Conservation (phyloP, 2,329 filamentous ascomycete genomes). For the Fusarium buxicola region DNA sequence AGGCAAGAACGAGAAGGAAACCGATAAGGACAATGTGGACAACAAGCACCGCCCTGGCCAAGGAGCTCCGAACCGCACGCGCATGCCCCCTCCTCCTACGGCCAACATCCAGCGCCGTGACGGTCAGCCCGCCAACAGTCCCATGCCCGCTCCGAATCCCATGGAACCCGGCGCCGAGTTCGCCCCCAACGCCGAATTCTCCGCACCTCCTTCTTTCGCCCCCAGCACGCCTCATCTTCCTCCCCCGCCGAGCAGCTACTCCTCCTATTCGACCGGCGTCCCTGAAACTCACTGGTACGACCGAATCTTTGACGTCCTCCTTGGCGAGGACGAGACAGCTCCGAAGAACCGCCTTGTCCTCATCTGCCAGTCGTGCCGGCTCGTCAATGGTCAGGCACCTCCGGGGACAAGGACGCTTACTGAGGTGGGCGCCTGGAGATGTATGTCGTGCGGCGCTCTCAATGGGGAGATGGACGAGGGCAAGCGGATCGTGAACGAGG, state of each 20-base stretch:
- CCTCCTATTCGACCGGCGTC: slow-evolving; percentile 37
- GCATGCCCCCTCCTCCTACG: slow-evolving; percentile 68
- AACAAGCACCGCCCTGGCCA: slow-evolving; percentile 30
- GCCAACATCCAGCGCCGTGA: slow-evolving; percentile 68
- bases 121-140: slow-evolving; percentile 43
- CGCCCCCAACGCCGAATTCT: slow-evolving; percentile 73
- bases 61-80: slow-evolving; percentile 55
- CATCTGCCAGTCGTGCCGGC: slow-evolving; percentile 82
- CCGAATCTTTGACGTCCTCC: slow-evolving; percentile 87
- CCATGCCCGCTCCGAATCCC: slow-evolving; percentile 45
- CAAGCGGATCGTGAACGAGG: slow-evolving; percentile 76
- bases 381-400: slow-evolving; percentile 96
- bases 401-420: slow-evolving; percentile 82
- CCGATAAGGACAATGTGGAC: slow-evolving; percentile 25
- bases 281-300: slow-evolving; percentile 86
- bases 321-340: slow-evolving; percentile 94
- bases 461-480: slow-evolving; percentile 87
- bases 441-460: slow-evolving; percentile 81
- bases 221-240: slow-evolving; percentile 44
- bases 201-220: slow-evolving; percentile 52
- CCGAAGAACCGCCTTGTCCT: slow-evolving; percentile 91
- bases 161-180: slow-evolving; percentile 71
- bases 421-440: slow-evolving; percentile 89
- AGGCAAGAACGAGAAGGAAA: slow-evolving; percentile 47
- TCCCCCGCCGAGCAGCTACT: slow-evolving; percentile 24